Conservation (phyloP, 441 rosid species). For the Populus hybrid region DNA sequence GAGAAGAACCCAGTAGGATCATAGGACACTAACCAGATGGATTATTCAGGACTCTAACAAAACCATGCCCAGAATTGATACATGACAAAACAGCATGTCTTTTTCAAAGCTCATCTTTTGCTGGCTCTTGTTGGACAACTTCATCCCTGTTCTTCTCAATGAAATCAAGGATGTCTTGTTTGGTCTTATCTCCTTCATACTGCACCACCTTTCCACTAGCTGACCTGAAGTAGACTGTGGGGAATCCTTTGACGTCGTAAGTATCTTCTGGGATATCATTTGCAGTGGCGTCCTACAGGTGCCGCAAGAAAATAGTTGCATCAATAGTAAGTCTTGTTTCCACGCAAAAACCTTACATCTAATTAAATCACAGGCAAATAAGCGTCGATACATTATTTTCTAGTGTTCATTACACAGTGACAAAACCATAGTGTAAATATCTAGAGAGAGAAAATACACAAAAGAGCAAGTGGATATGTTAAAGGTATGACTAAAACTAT, state of each 20-base stretch:
- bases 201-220: slow-evolving; percentile 51
- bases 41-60: too few relatives aligned
- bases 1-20: too few relatives aligned
- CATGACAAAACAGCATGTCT: slow-evolving; percentile 1
- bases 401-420: too few relatives aligned
- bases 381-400: too few relatives aligned
- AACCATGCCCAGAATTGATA: slow-evolving; percentile 24
- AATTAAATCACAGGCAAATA: not conserved
- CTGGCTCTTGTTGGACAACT: slow-evolving; percentile 29
- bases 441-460: not conserved
- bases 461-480: too few relatives aligned
- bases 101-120: slow-evolving; percentile 50
- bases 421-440: too few relatives aligned
- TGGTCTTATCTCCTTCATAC: slow-evolving; percentile 75
- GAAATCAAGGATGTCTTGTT: slow-evolving; percentile 76
- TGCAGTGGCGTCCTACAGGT: slow-evolving; percentile 75
- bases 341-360: not conserved
- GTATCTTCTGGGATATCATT: slow-evolving; percentile 63
- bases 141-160: slow-evolving; percentile 79
- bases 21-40: too few relatives aligned
- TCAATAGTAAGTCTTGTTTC: not conserved
- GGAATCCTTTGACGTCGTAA: slow-evolving; percentile 81
- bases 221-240: slow-evolving; percentile 76
- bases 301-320: not conserved
- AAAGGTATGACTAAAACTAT: not conserved